Evolutionary conservation across 345 rosid genomes (phyloP), one percentile per base, ranked within the genome.

Genomic region (Lepidium didymum): DNA sequence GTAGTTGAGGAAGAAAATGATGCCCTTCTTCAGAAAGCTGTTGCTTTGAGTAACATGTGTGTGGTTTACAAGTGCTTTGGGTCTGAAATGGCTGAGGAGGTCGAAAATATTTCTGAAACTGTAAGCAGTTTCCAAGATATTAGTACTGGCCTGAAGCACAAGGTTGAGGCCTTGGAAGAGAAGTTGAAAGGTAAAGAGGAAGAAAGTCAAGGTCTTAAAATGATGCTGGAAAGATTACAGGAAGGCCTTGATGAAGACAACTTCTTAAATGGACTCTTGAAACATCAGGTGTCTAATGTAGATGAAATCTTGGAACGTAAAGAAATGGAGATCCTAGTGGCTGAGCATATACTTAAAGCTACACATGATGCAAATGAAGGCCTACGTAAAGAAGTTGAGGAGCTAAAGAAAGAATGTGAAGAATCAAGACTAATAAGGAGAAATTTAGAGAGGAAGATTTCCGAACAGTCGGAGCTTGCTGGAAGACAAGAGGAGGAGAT

Each of bases 1-100:
- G 23, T 64, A 34, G 89, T 82, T 66, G 85, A 82, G 72, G 88
- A 86, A 73, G 95, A 94, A 70, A 87, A 84, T 62, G 51, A 19
- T 40, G 75, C 63, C 46, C 29, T 77, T 73, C 66, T 87, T 63
- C 77, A 74, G 56, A 91, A 94, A 74, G 83, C 78, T 19, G 58
- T 84, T 36, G 70, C 84, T 56, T 69, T 83, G 61, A 46, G 79
- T 47, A 86, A 14, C 76, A 78, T 77, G 61, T 84, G 88, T 46
- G 27, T 78, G 52, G 81, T 90, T 76, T 81, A 81, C 56, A 75
- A 63, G 80, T 79, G 84, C 65, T 79, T 87, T 58, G 84, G 83
- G 37, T 58, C 67, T 31, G 88, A 88, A 78, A 87, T 83, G 78
- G 77, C 69, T 19, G 81, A 80, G 46, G 88, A 87, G 74, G 77